Percentiles rank a stretch among this genome's conserved stretches.
These are phyloP conservation scores for Lepiota subincarnata DNA, from an alignment of 768 basidiomycete genomes.

Conservation along the genomic window DNA sequence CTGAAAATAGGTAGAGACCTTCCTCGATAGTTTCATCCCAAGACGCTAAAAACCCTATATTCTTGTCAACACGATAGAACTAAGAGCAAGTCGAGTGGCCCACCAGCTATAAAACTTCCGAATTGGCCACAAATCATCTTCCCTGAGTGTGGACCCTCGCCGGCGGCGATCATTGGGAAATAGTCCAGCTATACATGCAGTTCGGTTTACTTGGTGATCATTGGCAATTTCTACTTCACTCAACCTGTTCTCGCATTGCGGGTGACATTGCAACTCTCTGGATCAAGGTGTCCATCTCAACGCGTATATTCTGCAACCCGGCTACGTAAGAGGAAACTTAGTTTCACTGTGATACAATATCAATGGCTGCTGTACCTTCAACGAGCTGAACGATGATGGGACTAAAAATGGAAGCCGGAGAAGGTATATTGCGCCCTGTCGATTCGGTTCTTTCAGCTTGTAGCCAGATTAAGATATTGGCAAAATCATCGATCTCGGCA, in stretches of 20 bases:
- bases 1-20: conserved; percentile 13
- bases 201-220: neutral
- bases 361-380: conserved; percentile 9
- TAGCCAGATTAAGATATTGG: conserved; percentile 26
- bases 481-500: conserved; percentile 23
- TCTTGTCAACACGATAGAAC: neutral
- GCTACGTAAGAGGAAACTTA: neutral
- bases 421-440: neutral
- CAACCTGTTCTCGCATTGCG: conserved; percentile 24
- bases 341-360: neutral
- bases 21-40: conserved; percentile 27
- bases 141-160: conserved; percentile 22
- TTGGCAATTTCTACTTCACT: neutral
- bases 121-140: conserved; percentile 28
- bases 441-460: neutral
- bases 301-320: conserved; percentile 20
- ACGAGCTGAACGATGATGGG: conserved; percentile 15
- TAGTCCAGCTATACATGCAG: conserved; percentile 15
- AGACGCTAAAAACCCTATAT: conserved; percentile 21
- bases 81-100: neutral
- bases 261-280: conserved; percentile 23
- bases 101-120: conserved; percentile 26
- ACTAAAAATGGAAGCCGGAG: neutral
- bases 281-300: conserved; percentile 27
- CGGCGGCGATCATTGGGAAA: conserved; percentile 28